Percentiles rank a stretch among this genome's conserved stretches.
These are phyloP conservation scores for Atkinsonella hypoxylon DNA, from an alignment of 2,329 filamentous ascomycete species.

Conservation along the genomic window DNA sequence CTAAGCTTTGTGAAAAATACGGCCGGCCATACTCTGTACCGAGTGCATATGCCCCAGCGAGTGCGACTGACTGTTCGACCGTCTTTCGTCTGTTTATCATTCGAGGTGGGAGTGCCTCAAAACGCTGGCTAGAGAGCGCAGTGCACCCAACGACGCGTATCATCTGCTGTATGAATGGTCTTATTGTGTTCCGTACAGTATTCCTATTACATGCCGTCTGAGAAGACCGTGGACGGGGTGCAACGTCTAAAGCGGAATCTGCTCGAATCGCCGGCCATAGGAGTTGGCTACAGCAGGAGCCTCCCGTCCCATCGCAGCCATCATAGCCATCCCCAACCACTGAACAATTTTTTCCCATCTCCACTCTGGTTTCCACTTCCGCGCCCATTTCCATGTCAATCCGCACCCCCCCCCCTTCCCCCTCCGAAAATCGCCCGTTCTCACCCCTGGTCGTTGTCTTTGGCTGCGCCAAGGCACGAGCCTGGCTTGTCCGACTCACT, in stretches of 20 bases:
- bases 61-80: too few species aligned
- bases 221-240: too few species aligned
- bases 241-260: neutral
- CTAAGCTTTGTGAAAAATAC: too few species aligned
- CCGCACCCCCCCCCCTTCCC: neutral
- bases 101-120: too few species aligned
- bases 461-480: slow-evolving; percentile 5
- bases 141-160: too few species aligned
- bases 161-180: too few species aligned
- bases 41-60: too few species aligned
- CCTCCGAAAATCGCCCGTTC: slow-evolving; percentile 1
- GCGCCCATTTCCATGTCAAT: neutral
- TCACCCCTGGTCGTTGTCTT: slow-evolving; percentile 1
- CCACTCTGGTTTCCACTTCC: neutral
- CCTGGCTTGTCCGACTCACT: neutral
- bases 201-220: too few species aligned
- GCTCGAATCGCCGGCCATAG: neutral
- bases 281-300: neutral
- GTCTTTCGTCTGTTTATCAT: too few species aligned
- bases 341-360: neutral
- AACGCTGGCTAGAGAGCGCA: too few species aligned
- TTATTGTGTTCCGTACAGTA: too few species aligned
- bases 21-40: too few species aligned
- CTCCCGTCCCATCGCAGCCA: neutral
- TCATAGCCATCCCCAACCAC: neutral